phyloP scores from a whole-genome alignment of 2,329 filamentous ascomycete species.

The Verticillium klebahnii region DNA sequence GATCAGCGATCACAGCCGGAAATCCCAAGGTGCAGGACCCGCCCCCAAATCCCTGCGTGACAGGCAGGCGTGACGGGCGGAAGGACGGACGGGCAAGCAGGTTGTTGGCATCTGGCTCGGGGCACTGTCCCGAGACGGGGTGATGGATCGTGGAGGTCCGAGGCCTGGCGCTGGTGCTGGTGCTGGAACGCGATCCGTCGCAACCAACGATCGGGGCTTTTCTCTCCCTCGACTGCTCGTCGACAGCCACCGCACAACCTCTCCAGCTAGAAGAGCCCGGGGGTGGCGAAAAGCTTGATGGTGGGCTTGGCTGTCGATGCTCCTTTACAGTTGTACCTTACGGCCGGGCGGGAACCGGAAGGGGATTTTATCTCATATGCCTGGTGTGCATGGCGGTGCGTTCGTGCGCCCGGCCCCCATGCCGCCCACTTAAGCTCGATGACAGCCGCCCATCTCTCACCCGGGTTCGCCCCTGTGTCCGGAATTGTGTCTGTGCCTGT shows the following conservation, averaged over 20 bases:
- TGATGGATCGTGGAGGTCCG: background rate
- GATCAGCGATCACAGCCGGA: background rate
- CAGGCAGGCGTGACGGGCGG: background rate
- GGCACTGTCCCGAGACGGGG: slow-evolving; percentile 11
- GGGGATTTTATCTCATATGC: background rate
- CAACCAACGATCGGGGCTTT: slow-evolving; percentile 6
- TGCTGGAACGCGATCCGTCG: slow-evolving; percentile 9
- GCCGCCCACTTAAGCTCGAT: background rate
- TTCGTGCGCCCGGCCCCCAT: background rate
- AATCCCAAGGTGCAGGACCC: background rate
- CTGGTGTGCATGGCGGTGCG: background rate
- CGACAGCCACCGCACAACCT: background rate
- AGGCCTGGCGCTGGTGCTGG: background rate
- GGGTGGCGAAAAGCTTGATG: slow-evolving; percentile 10
- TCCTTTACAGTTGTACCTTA: background rate
- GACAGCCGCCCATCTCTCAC: background rate
- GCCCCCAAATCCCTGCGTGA: background rate
- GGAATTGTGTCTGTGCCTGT: background rate
- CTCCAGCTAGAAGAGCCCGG: background rate
- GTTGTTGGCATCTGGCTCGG: background rate
- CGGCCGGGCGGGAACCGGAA: background rate
- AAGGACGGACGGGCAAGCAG: background rate
- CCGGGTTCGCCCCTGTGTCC: background rate
- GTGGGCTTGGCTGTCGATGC: slow-evolving; percentile 4
- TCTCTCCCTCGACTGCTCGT: background rate